These are phyloP conservation scores for Boletus reticuloceps DNA, from an alignment of 768 basidiomycete species.

Conservation along the genomic window DNA sequence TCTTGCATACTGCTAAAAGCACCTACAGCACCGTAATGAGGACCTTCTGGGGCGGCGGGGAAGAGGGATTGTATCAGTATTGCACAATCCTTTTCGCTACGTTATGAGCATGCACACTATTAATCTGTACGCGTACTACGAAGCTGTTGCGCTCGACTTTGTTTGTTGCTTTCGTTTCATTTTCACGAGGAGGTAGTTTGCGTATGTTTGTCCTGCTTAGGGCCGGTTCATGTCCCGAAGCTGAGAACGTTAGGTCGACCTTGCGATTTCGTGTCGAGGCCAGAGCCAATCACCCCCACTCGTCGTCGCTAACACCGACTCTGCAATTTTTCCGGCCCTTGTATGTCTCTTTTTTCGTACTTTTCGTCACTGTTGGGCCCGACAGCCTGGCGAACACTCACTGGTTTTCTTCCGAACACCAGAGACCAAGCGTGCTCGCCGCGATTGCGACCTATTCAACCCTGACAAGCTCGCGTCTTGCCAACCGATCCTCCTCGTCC, in stretches of 20 bases:
- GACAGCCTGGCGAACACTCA: constrained; percentile 16
- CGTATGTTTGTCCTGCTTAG: constrained; percentile 32
- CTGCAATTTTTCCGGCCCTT: constrained; percentile 9
- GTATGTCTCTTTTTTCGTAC: constrained; percentile 20
- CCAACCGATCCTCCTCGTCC: constrained; percentile 12
- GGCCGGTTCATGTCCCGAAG: constrained; percentile 30
- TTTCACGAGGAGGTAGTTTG: constrained; percentile 13
- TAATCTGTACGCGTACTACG: constrained; percentile 25
- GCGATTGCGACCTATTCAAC: constrained; percentile 26
- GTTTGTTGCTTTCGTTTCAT: neutral
- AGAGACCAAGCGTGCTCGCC: constrained; percentile 27
- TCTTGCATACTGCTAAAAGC: constrained; percentile 33
- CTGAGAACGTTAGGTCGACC: constrained; percentile 2
- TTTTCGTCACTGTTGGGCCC: neutral
- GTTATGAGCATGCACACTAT: constrained; percentile 21
- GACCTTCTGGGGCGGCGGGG: constrained; percentile 13
- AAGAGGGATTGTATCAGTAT: constrained; percentile 34
- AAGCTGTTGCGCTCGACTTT: neutral
- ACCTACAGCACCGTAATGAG: constrained; percentile 25
- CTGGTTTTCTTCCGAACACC: constrained; percentile 14
- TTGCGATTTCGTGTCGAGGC: constrained; percentile 28
- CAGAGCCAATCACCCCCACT: constrained; percentile 25
- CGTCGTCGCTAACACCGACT: constrained; percentile 31
- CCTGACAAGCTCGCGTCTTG: constrained; percentile 19
- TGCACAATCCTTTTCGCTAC: constrained; percentile 20